Evolutionary conservation across 768 basidiomycete genomes (phyloP), one percentile per base, ranked within the genome.

Genomic region (Tricholoma bakamatsutake): DNA sequence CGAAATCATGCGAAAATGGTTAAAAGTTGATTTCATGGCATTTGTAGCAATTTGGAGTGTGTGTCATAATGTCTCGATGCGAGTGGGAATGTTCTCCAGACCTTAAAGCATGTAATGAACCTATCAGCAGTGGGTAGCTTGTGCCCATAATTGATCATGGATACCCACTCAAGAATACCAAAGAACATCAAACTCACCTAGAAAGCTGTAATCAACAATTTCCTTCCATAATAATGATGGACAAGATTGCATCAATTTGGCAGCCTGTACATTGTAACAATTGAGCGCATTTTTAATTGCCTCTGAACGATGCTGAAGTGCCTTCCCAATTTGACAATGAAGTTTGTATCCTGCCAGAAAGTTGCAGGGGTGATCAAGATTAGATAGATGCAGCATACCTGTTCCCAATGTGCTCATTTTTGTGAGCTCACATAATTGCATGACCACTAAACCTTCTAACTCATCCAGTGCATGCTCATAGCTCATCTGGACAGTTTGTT

Each of bases 341-440:
- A 70, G 49, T 13, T 64, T 65, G 57, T 71, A 71, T 1, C 69
- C 69, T 71, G 34, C 11, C 31, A 2, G 13, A 50, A 17, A 39
- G n/a, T 50, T 28, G 17, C n/a, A 33, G 7, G 11, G 31, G 11
- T 11, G 8, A 33, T 11, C 31, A 33, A 33, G 31, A 8, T 8
- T 37, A 18, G 27, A 35, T 13, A 10, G 52, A 66, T 33, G 11
- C 4, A 4, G 7, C 11, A 24, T 45, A 71, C 71, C 66, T 10
- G 66, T 68, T 4, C 58, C 51, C 3, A 60, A 57, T 51, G 37
- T 37, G 37, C 37, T 37, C 37, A 64, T 35, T 63, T 33, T 62
- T 15, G 57, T 45, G 12, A 67, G 53, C 53, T 67, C 62, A 39
- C 65, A 65, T 53, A 67, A 53, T 42, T 60, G 31, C 17, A 56